phyloP scores from a whole-genome alignment of 2,329 filamentous ascomycete genomes.

The Phialophora tarda region DNA sequence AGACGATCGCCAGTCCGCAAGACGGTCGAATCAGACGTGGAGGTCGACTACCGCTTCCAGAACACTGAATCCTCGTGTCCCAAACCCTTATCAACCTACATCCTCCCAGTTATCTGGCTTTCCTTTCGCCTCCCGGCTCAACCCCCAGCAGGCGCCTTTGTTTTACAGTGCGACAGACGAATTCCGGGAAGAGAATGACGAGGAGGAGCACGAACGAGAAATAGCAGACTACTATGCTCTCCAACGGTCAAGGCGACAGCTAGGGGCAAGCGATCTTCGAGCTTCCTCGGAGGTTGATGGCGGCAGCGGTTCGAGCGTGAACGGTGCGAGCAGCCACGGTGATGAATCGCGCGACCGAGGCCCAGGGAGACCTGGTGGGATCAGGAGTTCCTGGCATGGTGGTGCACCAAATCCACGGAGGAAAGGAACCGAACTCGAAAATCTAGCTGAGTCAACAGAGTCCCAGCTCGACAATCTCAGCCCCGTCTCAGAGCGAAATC shows the following conservation, averaged over 20 bases:
- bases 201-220: slow-evolving; percentile 85
- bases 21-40: slow-evolving; percentile 52
- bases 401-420: slow-evolving; percentile 51
- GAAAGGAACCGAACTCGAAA: slow-evolving; percentile 46
- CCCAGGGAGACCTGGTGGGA: slow-evolving; percentile 55
- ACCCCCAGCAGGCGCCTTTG: slow-evolving; percentile 79
- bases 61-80: slow-evolving; percentile 38
- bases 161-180: slow-evolving; percentile 92
- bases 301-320: slow-evolving; percentile 63
- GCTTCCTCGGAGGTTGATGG: slow-evolving; percentile 85
- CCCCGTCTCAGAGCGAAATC: slow-evolving; percentile 53
- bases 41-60: slow-evolving; percentile 54
- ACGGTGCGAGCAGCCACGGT: slow-evolving; percentile 58
- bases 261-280: slow-evolving; percentile 79
- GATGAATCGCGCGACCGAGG: slow-evolving; percentile 47
- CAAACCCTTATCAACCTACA: slow-evolving; percentile 77
- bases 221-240: slow-evolving; percentile 93
- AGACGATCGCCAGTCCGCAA: slow-evolving; percentile 53
- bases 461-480: slow-evolving; percentile 58
- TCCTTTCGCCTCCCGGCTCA: slow-evolving; percentile 77
- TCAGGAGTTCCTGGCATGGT: slow-evolving; percentile 63
- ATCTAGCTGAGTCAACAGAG: slow-evolving; percentile 44
- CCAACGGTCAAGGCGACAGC: slow-evolving; percentile 85
- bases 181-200: slow-evolving; percentile 90
- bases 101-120: slow-evolving; percentile 76